phyloP scores from a whole-genome alignment of 1,284 basidiomycete species.

The Fomitopsis palustris region DNA sequence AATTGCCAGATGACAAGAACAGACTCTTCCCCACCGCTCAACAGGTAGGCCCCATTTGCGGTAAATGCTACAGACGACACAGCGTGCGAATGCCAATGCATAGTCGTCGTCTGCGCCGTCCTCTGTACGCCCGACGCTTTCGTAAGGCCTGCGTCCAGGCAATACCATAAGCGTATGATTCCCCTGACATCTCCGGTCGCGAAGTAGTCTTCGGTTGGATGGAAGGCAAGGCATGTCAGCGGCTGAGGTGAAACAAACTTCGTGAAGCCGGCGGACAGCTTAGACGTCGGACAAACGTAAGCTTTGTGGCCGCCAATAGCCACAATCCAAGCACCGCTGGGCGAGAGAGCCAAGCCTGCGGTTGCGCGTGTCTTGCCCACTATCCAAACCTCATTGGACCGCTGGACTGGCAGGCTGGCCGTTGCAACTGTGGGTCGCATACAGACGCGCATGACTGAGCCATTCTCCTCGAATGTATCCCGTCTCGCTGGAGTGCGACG shows the following conservation, averaged over 20 bases:
- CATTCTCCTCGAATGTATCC: constrained; percentile 42
- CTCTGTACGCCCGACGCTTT: constrained; percentile 62
- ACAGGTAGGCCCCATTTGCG: constrained; percentile 85
- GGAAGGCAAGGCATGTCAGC: constrained; percentile 87
- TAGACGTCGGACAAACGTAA: constrained; percentile 65
- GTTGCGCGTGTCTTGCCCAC: constrained; percentile 71
- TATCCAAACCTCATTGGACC: constrained; percentile 47
- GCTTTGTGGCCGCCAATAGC: constrained; percentile 79
- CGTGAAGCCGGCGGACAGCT: constrained; percentile 67
- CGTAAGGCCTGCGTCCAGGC: constrained; percentile 61
- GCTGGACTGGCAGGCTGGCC: constrained; percentile 38
- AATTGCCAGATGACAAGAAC: constrained; percentile 97
- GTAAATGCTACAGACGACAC: constrained; percentile 91
- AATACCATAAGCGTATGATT: constrained; percentile 90
- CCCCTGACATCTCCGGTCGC: constrained; percentile 91
- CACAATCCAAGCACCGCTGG: constrained; percentile 81
- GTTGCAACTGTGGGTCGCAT: constrained; percentile 47
- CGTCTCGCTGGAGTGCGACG: constrained; percentile 9
- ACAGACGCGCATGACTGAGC: constrained; percentile 56
- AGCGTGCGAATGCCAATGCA: constrained; percentile 98
- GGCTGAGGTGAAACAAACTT: constrained; percentile 81
- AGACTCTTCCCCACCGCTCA: constrained; percentile 95
- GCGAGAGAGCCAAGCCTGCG: constrained; percentile 67
- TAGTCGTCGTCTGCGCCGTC: constrained; percentile 76
- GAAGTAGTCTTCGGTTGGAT: constrained; percentile 90